A percentile compares a stretch with the other conserved stretches of the same genome.
Conservation (phyloP, 164 flowering plant genomes). For the Sedum album region DNA sequence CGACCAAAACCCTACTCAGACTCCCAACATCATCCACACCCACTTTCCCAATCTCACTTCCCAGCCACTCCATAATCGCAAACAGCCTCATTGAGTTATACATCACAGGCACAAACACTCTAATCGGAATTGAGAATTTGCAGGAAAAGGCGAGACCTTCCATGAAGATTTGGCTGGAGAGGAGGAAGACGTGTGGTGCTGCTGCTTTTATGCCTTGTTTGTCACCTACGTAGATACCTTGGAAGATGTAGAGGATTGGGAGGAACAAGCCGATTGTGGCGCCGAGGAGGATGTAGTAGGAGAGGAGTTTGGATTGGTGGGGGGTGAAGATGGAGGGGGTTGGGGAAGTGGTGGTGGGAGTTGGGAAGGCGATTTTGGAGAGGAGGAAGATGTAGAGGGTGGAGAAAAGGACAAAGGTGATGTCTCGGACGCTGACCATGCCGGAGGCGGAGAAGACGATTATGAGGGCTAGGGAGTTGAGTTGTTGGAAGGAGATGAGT, state of each 20-base stretch:
- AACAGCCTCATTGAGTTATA: slow-evolving; percentile 58
- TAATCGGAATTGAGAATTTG: slow-evolving; percentile 45
- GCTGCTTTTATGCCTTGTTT: slow-evolving; percentile 55
- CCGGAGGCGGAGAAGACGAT: slow-evolving; percentile 27
- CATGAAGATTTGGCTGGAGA: slow-evolving; percentile 65
- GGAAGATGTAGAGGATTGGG: slow-evolving; percentile 58
- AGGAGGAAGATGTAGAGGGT: slow-evolving; percentile 28
- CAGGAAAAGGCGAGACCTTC: slow-evolving; percentile 30
- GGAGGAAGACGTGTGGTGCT: slow-evolving; percentile 57
- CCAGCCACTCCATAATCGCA: slow-evolving; percentile 48
- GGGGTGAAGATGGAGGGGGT: slow-evolving; percentile 26
- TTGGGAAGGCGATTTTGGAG: slow-evolving; percentile 34
- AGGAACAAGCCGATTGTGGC: slow-evolving; percentile 51
- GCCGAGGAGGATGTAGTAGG: slow-evolving; percentile 27
- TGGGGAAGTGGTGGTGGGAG: slow-evolving; percentile 16
- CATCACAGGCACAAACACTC: slow-evolving; percentile 58
- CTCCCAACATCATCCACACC: slow-evolving; percentile 24
- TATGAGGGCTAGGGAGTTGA: slow-evolving; percentile 30
- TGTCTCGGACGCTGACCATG: slow-evolving; percentile 30
- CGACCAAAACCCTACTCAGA: slow-evolving; percentile 33
- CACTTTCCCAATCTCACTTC: slow-evolving; percentile 39
- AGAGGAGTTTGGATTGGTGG: slow-evolving; percentile 22
- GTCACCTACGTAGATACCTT: slow-evolving; percentile 56
- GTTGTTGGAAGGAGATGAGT: slow-evolving; percentile 37
- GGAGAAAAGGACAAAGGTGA: slow-evolving; percentile 30